A percentile compares a stretch with the other conserved stretches of the same genome.
Conservation (phyloP, 2,329 filamentous ascomycete species). For the Myotisia sp. region DNA sequence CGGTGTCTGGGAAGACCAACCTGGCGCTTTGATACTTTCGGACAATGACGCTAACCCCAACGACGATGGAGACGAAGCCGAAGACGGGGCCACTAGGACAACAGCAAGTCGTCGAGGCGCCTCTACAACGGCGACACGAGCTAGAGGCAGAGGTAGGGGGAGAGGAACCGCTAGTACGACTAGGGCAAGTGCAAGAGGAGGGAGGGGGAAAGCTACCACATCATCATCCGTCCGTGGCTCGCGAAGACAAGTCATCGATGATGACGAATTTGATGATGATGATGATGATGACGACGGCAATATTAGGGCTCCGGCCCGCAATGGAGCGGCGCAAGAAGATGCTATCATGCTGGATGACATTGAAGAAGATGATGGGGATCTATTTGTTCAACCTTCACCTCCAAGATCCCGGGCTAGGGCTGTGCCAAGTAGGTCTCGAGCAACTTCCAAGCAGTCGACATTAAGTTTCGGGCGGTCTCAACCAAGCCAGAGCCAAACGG, state of each 20-base stretch:
- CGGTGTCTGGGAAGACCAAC: slow-evolving; percentile 70
- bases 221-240: slow-evolving; percentile 12
- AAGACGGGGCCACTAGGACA: slow-evolving; percentile 26
- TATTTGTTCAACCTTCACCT: slow-evolving; percentile 26
- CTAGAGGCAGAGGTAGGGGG: slow-evolving; percentile 21
- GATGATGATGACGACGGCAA: slow-evolving; percentile 21
- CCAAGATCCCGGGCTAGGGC: slow-evolving; percentile 15
- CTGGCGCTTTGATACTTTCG: slow-evolving; percentile 48
- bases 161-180: slow-evolving; percentile 18
- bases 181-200: slow-evolving; percentile 20
- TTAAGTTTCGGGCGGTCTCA: slow-evolving; percentile 27
- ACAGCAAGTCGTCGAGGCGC: slow-evolving; percentile 25
- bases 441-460: slow-evolving; percentile 21
- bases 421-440: slow-evolving; percentile 11
- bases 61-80: slow-evolving; percentile 35
- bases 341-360: slow-evolving; percentile 27
- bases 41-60: slow-evolving; percentile 34
- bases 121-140: slow-evolving; percentile 26
- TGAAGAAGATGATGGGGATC: slow-evolving; percentile 19
- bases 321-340: too few species aligned
- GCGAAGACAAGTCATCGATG: background rate
- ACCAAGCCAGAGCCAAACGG: slow-evolving; percentile 13
- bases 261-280: slow-evolving; percentile 20
- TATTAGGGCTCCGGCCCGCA: too few species aligned
- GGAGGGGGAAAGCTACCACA: slow-evolving; percentile 16